A percentile compares a stretch with the other conserved stretches of the same genome.
Conservation (phyloP, 2,329 filamentous ascomycete genomes). For the Ilyonectria mors-panacis region DNA sequence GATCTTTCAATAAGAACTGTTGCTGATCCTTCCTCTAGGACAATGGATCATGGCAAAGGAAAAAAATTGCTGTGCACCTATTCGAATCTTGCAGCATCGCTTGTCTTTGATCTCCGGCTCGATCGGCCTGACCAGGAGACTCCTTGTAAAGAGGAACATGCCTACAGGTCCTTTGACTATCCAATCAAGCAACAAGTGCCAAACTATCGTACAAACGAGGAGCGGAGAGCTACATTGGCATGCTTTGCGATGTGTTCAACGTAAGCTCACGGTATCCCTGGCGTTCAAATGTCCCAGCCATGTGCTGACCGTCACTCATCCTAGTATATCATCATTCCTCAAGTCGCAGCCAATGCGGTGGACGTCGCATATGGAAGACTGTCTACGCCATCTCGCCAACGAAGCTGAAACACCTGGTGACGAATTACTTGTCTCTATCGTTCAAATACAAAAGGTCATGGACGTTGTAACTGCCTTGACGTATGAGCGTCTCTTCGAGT, state of each 20-base stretch:
- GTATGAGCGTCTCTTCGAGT: conserved; percentile 29
- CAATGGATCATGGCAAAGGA: conserved; percentile 27
- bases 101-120: conserved; percentile 38
- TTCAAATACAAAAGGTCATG: conserved; percentile 51
- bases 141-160: conserved; percentile 33
- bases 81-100: conserved; percentile 33
- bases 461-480: conserved; percentile 43
- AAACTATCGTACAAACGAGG: conserved; percentile 48
- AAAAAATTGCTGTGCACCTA: conserved; percentile 31
- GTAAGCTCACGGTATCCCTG: conserved; percentile 35
- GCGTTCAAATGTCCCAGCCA: not conserved
- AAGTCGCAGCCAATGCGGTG: conserved; percentile 65
- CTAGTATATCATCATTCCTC: conserved; percentile 39
- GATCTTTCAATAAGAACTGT: not conserved
- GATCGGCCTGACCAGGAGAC: conserved; percentile 27
- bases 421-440: conserved; percentile 59
- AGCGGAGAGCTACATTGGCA: conserved; percentile 49
- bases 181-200: conserved; percentile 33
- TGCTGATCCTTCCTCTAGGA: conserved; percentile 27
- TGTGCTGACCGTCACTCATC: not conserved
- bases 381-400: conserved; percentile 58
- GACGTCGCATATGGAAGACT: conserved; percentile 70
- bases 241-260: conserved; percentile 48
- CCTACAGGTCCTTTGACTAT: conserved; percentile 29
- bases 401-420: conserved; percentile 63